Evolutionary conservation across 495 filamentous ascomycete species (phyloP).

Genomic region (Parmelia sp.): DNA sequence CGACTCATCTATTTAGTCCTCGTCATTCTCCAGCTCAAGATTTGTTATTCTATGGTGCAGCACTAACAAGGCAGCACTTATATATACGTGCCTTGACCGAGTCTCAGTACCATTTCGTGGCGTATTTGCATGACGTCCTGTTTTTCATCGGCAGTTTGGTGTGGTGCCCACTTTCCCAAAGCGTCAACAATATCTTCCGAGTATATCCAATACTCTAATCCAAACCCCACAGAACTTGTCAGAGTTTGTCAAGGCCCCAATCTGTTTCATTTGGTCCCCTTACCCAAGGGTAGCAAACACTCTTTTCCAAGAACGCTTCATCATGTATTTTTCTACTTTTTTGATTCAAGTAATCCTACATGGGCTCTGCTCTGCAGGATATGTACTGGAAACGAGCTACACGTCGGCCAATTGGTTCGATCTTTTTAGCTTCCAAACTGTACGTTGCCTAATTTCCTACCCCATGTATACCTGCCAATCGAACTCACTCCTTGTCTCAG

Average conservation of each 20-base stretch:
- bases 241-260: too few relatives aligned
- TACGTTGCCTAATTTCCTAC: not conserved
- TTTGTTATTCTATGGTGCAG: not conserved
- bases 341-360: not conserved
- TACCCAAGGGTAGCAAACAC: not conserved
- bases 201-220: not conserved
- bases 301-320: not conserved
- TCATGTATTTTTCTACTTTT: not conserved
- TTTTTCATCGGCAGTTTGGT: not conserved
- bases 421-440: not conserved
- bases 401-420: slow-evolving; percentile 1
- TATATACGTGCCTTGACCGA: not conserved
- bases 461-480: not conserved
- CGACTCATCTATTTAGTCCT: not conserved
- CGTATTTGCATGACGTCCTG: not conserved
- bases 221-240: too few relatives aligned
- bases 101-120: not conserved
- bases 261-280: not conserved
- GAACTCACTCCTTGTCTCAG: not conserved
- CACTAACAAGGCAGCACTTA: not conserved
- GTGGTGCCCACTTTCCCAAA: not conserved
- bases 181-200: not conserved
- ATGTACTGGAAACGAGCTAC: slow-evolving; percentile 1
- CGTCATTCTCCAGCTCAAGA: not conserved
- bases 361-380: not conserved